Evolutionary conservation across 176 grass and related monocot species (phyloP), one percentile per base, ranked within the genome.

Genomic region (Pontederia crassipes): DNA sequence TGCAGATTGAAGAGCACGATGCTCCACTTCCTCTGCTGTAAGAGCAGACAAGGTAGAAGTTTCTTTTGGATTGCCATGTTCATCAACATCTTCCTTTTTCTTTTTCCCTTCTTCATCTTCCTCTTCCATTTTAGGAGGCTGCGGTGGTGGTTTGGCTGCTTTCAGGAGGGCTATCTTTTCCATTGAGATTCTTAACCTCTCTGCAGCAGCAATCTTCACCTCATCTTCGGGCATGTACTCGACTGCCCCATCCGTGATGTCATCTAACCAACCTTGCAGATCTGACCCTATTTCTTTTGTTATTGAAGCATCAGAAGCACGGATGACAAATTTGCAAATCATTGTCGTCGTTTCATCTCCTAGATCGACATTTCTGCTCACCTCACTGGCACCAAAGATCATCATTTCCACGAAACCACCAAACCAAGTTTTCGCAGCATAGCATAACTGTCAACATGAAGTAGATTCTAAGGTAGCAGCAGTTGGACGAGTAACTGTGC

Each of bases 391-490:
- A 10, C 93, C 93, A 56, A 98, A 98, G 29, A 98, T 88, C 93
- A 98, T 98, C 87, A 98, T 87, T 46, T 87, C 87, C 58, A 98
- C 87, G 65, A 98, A 98, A 28, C 93, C 87, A 40, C 93, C 87
- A 83, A 82, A 98, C 93, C 93, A 98, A 55, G 93, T 98, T 71
- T 98, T 98, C 8, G 87, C 84, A 1, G 87, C 84, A 17, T 92
- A 92, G 77, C 93, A 98, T 48, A 91, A 52, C 87, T 96, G 78
- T 51, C 11, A 8, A 50, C 12, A 57, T 29, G 9, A 24, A 24
- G 17, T 9, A 49, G 18, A 10, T 75, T 69, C 15, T 40, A 66
- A 40, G 50, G 16, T 9, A 32, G 73, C 28, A 58, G 55, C 32
- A 24, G 20, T 18, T 24, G 17, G 20, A 28, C 2, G 48, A 15